A percentile compares a stretch with the other conserved stretches of the same genome.
Conservation (phyloP, 768 basidiomycete species). For the Tylopilus balloui region DNA sequence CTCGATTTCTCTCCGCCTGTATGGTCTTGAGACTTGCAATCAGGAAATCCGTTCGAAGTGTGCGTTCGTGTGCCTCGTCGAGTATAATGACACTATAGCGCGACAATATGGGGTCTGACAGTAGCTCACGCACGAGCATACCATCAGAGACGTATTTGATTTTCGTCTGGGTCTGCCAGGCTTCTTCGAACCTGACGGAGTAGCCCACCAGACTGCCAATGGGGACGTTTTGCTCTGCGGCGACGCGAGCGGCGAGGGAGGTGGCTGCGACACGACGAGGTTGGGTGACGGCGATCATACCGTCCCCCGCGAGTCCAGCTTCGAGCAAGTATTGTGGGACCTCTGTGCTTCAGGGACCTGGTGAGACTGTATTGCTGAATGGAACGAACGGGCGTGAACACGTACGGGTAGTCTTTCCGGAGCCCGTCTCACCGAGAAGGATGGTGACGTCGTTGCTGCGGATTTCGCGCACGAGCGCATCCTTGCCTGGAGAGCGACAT, state of each 20-base stretch:
- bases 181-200: conserved; percentile 93
- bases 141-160: conserved; percentile 98
- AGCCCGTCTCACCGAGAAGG: conserved; percentile 94
- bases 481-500: conserved; percentile 49
- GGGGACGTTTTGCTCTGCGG: conserved; percentile 68
- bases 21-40: conserved; percentile 87
- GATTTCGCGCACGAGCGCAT: conserved; percentile 71
- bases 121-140: conserved; percentile 91
- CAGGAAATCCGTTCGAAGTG: conserved; percentile 90
- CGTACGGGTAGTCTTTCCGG: conserved; percentile 97
- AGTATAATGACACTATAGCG: conserved; percentile 86
- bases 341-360: conserved; percentile 52
- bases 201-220: conserved; percentile 87
- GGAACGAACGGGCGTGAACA: conserved; percentile 17
- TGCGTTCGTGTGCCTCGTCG: conserved; percentile 97
- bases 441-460: conserved; percentile 78
- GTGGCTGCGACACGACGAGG: conserved; percentile 94
- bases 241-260: conserved; percentile 87
- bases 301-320: conserved; percentile 62
- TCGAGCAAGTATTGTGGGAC: conserved; percentile 94
- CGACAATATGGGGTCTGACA: conserved; percentile 70
- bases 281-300: conserved; percentile 89
- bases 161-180: conserved; percentile 61
- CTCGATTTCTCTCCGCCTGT: conserved; percentile 56
- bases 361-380: conserved; percentile 16